Evolutionary conservation across 805 yeast genomes (phyloP), one percentile per base, ranked within the genome.

Genomic region (Jamesozyma jinghongensis): DNA sequence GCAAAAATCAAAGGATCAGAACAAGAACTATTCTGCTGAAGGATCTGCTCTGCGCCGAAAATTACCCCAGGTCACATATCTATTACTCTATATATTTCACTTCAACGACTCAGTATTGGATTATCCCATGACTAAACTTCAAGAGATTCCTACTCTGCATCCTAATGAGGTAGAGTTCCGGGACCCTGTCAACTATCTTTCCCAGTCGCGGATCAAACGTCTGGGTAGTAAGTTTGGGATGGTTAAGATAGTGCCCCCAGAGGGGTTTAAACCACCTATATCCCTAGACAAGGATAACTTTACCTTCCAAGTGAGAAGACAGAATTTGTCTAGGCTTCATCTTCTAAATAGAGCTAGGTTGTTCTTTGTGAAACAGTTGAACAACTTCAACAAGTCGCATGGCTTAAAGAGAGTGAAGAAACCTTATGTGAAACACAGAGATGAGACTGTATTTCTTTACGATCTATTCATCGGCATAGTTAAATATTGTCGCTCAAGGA

Each of bases 181-280:
- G 10, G 79, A 81, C 55, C 94, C 95, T 1, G 73, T 81, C 17
- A 59, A 57, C n/a, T 81, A 78, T 48, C 64, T 85, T 14, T 80
- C 82, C 18, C 66, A 73, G 12, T 59, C 76, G 1, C 57, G 62
- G 11, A 66, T 69, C 0, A 48, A 51, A 2, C 37, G 52, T 2
- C 51, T 69, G 8, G 95, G 92, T 2, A 61, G 56, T 26, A 56
- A 63, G 22, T 76, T 70, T 56, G 96, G 96, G 0, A 87, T 92
- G 52, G 61, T 86, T 34, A 88, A 87, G 53, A 56, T 88, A 2
- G 66, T 73, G 5, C 80, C 94, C 4, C 88, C 90, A 0, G 43
- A 44, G 0, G 51, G 49, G 2, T 74, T 74, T 66, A 56, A 62
- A 16, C 80, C 72, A 3, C 75, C 75, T 0, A 70, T 81, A 46